Evolutionary conservation across 1,284 basidiomycete species (phyloP).

Genomic region (Ustilago xerochloae): DNA sequence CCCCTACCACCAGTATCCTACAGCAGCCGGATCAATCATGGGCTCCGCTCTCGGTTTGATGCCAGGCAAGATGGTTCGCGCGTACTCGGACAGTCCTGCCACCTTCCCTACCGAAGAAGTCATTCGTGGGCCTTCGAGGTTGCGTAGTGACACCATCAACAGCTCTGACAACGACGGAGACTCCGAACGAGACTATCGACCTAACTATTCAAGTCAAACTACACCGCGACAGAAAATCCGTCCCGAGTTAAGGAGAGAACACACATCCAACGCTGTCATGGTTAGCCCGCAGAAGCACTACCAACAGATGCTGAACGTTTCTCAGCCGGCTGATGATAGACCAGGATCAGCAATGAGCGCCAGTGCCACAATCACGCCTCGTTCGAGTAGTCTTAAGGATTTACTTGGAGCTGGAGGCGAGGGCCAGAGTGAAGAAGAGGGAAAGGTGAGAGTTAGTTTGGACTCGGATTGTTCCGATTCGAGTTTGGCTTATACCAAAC

Average conservation of each 20-base stretch:
- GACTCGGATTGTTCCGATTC: constrained; percentile 29
- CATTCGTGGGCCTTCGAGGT: constrained; percentile 8
- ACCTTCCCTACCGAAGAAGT: background rate
- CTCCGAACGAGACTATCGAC: constrained; percentile 1
- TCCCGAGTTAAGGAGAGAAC: constrained; percentile 33
- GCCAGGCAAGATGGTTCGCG: constrained; percentile 35
- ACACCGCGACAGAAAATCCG: constrained; percentile 23
- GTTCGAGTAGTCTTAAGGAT: constrained; percentile 38
- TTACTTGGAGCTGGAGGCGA: constrained; percentile 14
- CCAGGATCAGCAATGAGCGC: constrained; percentile 9
- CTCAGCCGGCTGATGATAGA: background rate
- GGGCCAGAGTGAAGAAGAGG: background rate
- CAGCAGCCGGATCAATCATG: background rate
- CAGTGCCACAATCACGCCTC: constrained; percentile 23
- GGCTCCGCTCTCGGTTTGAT: constrained; percentile 31
- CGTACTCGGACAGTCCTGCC: constrained; percentile 28
- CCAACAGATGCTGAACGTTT: background rate
- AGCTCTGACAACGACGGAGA: constrained; percentile 16
- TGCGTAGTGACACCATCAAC: constrained; percentile 31
- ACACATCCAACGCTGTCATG: constrained; percentile 35
- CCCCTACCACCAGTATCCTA: background rate
- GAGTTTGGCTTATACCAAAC: constrained; percentile 44
- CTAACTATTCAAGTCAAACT: constrained; percentile 13
- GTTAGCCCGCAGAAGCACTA: constrained; percentile 14
- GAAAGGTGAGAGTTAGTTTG: constrained; percentile 8